Conservation (phyloP, 164 flowering plant genomes). For the Brasenia schreberi region DNA sequence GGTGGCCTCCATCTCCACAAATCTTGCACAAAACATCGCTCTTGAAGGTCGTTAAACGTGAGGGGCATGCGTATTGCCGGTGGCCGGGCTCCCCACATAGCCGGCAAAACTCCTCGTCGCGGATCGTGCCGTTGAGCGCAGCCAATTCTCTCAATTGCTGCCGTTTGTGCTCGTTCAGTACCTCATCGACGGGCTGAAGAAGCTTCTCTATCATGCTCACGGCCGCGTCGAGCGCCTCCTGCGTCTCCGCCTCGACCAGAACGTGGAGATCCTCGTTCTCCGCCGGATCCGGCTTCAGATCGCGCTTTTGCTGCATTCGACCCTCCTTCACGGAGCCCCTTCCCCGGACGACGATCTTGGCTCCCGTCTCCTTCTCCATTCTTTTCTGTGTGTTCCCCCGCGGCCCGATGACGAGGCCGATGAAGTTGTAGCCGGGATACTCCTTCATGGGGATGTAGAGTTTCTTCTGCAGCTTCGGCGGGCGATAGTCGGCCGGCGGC, state of each 20-base stretch:
- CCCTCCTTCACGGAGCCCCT: conserved; percentile 93
- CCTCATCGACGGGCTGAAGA: conserved; percentile 91
- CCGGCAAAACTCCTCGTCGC: conserved; percentile 91
- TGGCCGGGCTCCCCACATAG: conserved; percentile 96
- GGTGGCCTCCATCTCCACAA: conserved; percentile 99
- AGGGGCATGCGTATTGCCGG: conserved; percentile 84
- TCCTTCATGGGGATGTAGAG: conserved; percentile 94
- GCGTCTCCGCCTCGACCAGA: conserved; percentile 87
- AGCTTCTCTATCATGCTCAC: conserved; percentile 95
- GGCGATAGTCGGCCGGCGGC: conserved; percentile 92
- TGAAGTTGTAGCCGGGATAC: conserved; percentile 90
- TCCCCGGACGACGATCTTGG: conserved; percentile 91
- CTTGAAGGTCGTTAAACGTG: conserved; percentile 70
- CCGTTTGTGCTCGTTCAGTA: conserved; percentile 86
- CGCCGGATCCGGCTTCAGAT: conserved; percentile 61
- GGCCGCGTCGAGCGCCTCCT: conserved; percentile 84
- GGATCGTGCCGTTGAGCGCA: conserved; percentile 85
- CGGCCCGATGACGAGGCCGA: conserved; percentile 93
- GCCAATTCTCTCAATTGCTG: conserved; percentile 92
- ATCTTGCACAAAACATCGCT: conserved; percentile 84
- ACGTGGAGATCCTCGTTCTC: conserved; percentile 98
- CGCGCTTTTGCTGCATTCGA: conserved; percentile 75
- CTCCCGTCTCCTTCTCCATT: conserved; percentile 93
- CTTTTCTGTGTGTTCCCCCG: conserved; percentile 96
- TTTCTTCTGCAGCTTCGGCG: conserved; percentile 89